Evolutionary conservation across 208 protist genomes (phyloP).

Genomic region (Trypanosoma rangeli): DNA sequence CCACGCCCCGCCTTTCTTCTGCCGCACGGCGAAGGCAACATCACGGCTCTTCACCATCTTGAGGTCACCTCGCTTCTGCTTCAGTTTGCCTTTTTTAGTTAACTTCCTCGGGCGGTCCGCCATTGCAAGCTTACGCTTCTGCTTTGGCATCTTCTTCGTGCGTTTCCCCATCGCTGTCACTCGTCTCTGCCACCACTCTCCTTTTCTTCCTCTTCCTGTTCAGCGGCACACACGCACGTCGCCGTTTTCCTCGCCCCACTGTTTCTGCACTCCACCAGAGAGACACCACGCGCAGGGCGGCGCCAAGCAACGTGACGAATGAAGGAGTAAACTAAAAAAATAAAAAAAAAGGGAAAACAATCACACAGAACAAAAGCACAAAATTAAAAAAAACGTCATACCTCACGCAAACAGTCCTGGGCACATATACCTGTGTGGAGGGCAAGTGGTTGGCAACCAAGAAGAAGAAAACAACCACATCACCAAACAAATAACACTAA

Average conservation of each 20-base stretch:
- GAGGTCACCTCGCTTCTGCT: conserved; percentile 81
- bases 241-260: neutral
- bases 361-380: conserved; percentile 7
- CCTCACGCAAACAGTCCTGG: too few species aligned
- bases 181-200: neutral
- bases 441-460: too few species aligned
- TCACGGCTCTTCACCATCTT: conserved; percentile 74
- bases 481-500: too few species aligned
- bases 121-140: conserved; percentile 80
- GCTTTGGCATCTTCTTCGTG: conserved; percentile 78
- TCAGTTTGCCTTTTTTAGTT: conserved; percentile 82
- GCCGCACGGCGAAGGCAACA: conserved; percentile 83
- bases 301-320: neutral
- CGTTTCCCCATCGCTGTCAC: conserved; percentile 72
- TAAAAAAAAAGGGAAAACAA: conserved; percentile 7
- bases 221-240: neutral
- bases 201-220: neutral
- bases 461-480: too few species aligned
- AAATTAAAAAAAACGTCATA: neutral
- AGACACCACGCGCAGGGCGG: neutral
- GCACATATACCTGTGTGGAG: too few species aligned
- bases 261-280: neutral
- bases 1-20: conserved; percentile 87
- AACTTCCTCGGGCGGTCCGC: conserved; percentile 77
- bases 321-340: neutral